These are phyloP conservation scores for Acanthamoeba divionensis DNA, from an alignment of 208 protist species.

Conservation along the genomic window DNA sequence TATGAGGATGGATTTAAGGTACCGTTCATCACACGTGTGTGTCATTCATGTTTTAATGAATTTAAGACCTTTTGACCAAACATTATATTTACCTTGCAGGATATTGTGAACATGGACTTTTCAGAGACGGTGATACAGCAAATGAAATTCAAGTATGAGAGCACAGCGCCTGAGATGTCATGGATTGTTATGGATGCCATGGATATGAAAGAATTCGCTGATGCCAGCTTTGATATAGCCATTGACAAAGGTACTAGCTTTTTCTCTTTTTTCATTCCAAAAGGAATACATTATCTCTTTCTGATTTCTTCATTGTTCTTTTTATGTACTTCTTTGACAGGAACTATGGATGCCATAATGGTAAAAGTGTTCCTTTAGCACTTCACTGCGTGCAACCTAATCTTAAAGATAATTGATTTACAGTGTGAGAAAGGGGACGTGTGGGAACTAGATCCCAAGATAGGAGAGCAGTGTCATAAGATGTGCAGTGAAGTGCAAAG, in stretches of 20 bases:
- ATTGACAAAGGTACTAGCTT: slow-evolving; percentile 49
- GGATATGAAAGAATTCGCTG: slow-evolving; percentile 10
- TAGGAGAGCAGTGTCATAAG: background rate
- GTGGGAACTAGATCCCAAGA: slow-evolving; percentile 40
- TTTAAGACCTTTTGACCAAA: too few species aligned
- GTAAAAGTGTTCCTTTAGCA: background rate
- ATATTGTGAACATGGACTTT: slow-evolving; percentile 60
- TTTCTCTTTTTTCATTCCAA: background rate
- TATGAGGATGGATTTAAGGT: slow-evolving; percentile 56
- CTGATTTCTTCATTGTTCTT: background rate
- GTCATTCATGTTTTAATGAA: background rate
- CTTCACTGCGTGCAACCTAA: too few species aligned
- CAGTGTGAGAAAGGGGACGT: slow-evolving; percentile 35
- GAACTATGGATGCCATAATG: slow-evolving; percentile 26
- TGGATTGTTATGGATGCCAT: slow-evolving; percentile 57
- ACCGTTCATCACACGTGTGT: background rate
- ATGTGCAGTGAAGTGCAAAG: slow-evolving; percentile 17
- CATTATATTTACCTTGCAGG: background rate
- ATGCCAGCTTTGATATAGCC: slow-evolving; percentile 55
- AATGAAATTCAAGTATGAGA: slow-evolving; percentile 20
- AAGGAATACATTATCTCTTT: too few species aligned
- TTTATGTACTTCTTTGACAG: background rate
- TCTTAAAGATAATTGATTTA: too few species aligned
- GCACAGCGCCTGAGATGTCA: slow-evolving; percentile 3
- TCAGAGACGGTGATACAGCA: slow-evolving; percentile 44